These are phyloP conservation scores for Neofusicoccum ribis DNA, from an alignment of 2,329 filamentous ascomycete genomes.

Conservation along the genomic window DNA sequence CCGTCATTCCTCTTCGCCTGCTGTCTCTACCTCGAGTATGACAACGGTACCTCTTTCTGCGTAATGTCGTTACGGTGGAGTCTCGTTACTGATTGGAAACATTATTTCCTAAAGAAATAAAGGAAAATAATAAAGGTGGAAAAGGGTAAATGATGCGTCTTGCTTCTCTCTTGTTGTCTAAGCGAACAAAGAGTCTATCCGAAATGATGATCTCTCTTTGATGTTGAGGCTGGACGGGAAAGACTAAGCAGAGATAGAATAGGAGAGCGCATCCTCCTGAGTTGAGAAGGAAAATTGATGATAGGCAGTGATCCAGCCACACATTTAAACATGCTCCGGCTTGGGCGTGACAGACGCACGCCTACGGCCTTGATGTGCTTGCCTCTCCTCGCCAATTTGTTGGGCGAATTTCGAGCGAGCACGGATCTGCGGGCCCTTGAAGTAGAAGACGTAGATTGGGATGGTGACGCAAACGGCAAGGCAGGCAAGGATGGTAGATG, in stretches of 20 bases:
- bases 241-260: not conserved
- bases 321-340: not conserved
- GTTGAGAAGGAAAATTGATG: not conserved
- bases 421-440: conserved; percentile 56
- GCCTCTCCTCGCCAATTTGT: conserved; percentile 36
- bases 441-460: conserved; percentile 58
- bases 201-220: no score
- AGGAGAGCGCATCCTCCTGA: not conserved
- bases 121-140: no score
- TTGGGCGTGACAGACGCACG: not conserved
- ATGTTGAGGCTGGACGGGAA: no score
- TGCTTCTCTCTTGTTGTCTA: no score
- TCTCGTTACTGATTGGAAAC: no score
- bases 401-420: conserved; percentile 55
- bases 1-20: no score
- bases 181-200: no score
- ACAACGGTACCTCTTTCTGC: no score
- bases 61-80: no score
- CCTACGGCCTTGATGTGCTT: conserved; percentile 29
- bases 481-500: conserved; percentile 55
- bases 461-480: conserved; percentile 53
- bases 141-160: no score
- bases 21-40: no score
- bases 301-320: not conserved
- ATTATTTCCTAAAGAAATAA: no score